Base-by-base conservation (phyloP, 2,329 filamentous ascomycete genomes). In the Beauveria rudraprayagi region DNA sequence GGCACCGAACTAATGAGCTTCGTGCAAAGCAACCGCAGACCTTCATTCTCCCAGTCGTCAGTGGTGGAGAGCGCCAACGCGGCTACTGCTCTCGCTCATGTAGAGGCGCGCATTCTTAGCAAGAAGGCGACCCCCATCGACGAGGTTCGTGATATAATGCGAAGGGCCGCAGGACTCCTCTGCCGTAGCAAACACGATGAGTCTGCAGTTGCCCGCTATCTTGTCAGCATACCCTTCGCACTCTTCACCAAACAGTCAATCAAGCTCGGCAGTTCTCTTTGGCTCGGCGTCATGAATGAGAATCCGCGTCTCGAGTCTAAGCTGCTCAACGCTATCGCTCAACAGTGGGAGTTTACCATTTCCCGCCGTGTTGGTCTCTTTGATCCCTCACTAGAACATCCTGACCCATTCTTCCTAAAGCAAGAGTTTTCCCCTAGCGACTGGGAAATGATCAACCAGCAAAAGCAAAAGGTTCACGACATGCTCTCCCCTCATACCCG, bases 251-350 rank as follows among this genome's bases (percentile, higher is more conserved):
- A 96, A 72, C 90, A 96, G 69, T 94, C 92, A 2, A 94, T 99
- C 71, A 96, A 96, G 71, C 84, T 97, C 56, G 95, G 94, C 6
- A 89, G 97, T 41, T 97, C 94, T 4, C 78, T 99, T 7, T 99
- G 94, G 94, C 85, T 97, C 63, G 94, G 94, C 28, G 90, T 97
- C 16, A 95, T 97, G 69, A 94, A 97, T 68, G 94, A 99, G 72
- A 97, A 96, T 69, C 90, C 92, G 3, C 83, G 84, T 61, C 87
- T 97, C 74, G 92, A 96, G 72, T 84, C 93, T 9, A 87, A 92
- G 63, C 85, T 99, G 61, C 76, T 99, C 37, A 87, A 86, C 57
- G 91, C 96, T 71, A 90, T 97, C 67, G 88, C 89, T 10, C 89
- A 94, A 70, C 90, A 93, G 65, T 99, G 93, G 91, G 93, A 97